Conservation (phyloP, 1,139 yeast genomes). For the Blastobotrys buckinghamii region DNA sequence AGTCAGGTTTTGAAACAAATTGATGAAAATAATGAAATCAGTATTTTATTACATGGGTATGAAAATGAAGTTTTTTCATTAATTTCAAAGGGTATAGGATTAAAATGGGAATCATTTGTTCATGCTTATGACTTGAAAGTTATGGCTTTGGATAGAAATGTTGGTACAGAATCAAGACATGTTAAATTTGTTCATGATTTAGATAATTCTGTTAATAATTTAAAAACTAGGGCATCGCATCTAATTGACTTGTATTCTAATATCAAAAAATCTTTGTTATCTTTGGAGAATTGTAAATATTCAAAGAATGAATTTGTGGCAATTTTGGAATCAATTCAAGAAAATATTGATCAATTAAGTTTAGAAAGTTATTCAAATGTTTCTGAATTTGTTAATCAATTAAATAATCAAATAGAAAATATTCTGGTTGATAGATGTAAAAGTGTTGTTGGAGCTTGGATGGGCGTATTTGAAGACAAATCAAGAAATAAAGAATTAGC, state of each 20-base stretch:
- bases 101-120: conserved; percentile 53
- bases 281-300: conserved; percentile 34
- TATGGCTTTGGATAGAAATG: conserved; percentile 14
- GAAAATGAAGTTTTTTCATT: conserved; percentile 34
- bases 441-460: conserved; percentile 26
- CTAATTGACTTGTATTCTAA: conserved; percentile 22
- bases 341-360: conserved; percentile 38
- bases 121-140: conserved; percentile 43
- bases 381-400: conserved; percentile 34
- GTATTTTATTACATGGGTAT: conserved; percentile 40
- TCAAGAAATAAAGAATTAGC: conserved; percentile 15
- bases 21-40: conserved; percentile 37
- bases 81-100: conserved; percentile 31
- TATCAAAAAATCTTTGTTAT: conserved; percentile 25
- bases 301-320: conserved; percentile 20
- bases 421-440: conserved; percentile 37
- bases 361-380: conserved; percentile 41
- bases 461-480: conserved; percentile 18
- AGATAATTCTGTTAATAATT: conserved; percentile 36
- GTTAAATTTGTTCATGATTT: conserved; percentile 38
- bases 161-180: conserved; percentile 38
- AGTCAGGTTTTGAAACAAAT: conserved; percentile 23
- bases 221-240: conserved; percentile 35
- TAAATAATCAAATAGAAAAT: conserved; percentile 39
- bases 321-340: conserved; percentile 37